These are phyloP conservation scores for Beauveria rudraprayagi DNA, from an alignment of 2,329 filamentous ascomycete species.

Conservation along the genomic window DNA sequence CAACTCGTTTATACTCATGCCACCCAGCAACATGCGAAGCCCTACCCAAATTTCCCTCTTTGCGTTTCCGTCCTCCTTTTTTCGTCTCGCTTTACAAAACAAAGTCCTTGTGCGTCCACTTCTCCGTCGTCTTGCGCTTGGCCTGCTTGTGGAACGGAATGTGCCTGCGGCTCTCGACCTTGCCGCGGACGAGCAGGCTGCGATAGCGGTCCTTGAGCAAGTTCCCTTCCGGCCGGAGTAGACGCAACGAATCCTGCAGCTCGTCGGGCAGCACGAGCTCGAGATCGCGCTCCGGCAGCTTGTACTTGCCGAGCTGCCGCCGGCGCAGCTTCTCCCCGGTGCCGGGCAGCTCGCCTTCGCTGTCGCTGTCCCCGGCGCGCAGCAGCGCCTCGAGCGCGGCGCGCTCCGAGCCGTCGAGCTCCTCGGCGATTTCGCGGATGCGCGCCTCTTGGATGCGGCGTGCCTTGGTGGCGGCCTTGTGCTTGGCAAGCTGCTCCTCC, in stretches of 20 bases:
- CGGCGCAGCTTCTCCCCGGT: conserved; percentile 50
- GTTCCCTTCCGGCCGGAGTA: conserved; percentile 93
- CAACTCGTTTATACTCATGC: background rate
- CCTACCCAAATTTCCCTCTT: background rate
- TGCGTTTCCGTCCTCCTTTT: no score
- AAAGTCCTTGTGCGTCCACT: conserved; percentile 98
- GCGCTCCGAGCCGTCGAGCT: conserved; percentile 50
- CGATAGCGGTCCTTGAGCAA: conserved; percentile 86
- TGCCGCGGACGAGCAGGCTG: conserved; percentile 79
- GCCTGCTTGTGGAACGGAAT: conserved; percentile 76
- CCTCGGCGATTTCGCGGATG: conserved; percentile 54
- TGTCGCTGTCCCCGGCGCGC: conserved; percentile 35
- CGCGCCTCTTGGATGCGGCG: conserved; percentile 63
- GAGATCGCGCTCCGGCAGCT: conserved; percentile 69
- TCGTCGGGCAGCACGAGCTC: conserved; percentile 78
- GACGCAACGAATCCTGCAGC: conserved; percentile 69
- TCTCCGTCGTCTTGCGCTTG: conserved; percentile 78
- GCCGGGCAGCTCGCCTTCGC: conserved; percentile 46
- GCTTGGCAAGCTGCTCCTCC: conserved; percentile 67
- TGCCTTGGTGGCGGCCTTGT: conserved; percentile 67
- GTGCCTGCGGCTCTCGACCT: conserved; percentile 74
- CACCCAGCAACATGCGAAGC: background rate
- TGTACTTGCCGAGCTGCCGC: conserved; percentile 64
- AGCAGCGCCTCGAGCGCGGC: conserved; percentile 26
- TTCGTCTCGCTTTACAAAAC: conserved; percentile 17